These are phyloP conservation scores for Coniochaeta hoffmannii DNA, from an alignment of 2,329 filamentous ascomycete species.

Conservation along the genomic window DNA sequence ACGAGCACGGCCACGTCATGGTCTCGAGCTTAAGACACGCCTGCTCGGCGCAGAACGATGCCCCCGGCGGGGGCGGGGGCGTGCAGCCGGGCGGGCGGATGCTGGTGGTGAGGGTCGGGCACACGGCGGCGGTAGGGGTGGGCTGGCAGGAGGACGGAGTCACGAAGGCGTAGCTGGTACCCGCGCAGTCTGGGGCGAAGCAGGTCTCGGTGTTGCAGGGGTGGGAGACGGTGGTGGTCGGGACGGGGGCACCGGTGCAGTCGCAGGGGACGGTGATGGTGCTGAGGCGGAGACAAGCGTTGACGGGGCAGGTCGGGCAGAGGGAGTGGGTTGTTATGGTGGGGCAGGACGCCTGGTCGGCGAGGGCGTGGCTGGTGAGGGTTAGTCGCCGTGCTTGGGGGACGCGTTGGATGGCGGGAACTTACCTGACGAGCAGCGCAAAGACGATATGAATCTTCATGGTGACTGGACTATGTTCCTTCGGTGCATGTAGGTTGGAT, in stretches of 20 bases:
- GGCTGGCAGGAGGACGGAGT: neutral
- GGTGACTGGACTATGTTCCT: neutral
- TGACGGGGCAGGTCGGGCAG: constrained; percentile 1
- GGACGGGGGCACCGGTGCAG: neutral
- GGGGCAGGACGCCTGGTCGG: neutral
- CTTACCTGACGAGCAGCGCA: neutral
- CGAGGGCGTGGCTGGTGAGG: neutral
- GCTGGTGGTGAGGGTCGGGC: constrained; percentile 4
- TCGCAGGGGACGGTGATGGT: neutral
- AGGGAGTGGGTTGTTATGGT: neutral
- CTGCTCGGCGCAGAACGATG: constrained; percentile 2
- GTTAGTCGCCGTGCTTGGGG: neutral
- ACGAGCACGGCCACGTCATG: constrained; percentile 7
- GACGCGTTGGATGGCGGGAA: neutral
- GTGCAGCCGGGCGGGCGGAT: constrained; percentile 1
- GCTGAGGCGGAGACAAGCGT: neutral
- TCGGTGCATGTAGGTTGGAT: neutral
- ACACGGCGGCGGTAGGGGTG: neutral
- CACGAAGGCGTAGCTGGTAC: neutral
- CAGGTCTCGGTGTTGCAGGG: neutral
- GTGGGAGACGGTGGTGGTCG: neutral
- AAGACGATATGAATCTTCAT: neutral
- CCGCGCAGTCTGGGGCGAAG: neutral
- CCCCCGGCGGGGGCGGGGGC: constrained; percentile 1
- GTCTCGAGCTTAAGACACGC: neutral